phyloP scores from a whole-genome alignment of 2,329 filamentous ascomycete species.

The Byssoonygena ceratinophila region DNA sequence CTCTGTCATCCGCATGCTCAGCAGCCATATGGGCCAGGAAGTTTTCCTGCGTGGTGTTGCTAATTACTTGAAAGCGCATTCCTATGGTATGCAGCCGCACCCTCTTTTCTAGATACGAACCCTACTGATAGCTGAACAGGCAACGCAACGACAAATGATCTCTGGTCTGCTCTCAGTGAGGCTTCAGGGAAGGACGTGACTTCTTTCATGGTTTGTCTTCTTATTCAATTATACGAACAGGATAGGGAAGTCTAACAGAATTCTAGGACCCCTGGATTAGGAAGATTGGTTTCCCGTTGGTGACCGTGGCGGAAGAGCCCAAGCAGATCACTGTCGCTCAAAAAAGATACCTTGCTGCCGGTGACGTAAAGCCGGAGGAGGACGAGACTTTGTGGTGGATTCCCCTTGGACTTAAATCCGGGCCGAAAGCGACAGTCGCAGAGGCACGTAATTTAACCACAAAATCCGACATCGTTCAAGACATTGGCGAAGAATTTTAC shows the following conservation, averaged over 20 bases:
- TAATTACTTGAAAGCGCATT: slow-evolving; percentile 76
- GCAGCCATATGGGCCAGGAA: slow-evolving; percentile 75
- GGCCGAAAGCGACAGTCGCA: slow-evolving; percentile 52
- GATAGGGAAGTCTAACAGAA: slow-evolving; percentile 11
- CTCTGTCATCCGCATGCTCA: slow-evolving; percentile 93
- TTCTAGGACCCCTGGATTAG: slow-evolving; percentile 70
- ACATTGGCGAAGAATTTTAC: slow-evolving; percentile 62
- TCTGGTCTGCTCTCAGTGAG: slow-evolving; percentile 81
- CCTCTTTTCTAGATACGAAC: neutral
- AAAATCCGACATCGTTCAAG: slow-evolving; percentile 64
- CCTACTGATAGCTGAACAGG: slow-evolving; percentile 23
- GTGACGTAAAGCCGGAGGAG: slow-evolving; percentile 82
- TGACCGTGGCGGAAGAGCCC: slow-evolving; percentile 74
- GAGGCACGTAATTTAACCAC: slow-evolving; percentile 58
- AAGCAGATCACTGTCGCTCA: slow-evolving; percentile 61
- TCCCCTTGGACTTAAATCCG: slow-evolving; percentile 73
- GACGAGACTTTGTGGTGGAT: slow-evolving; percentile 94
- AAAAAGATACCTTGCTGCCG: slow-evolving; percentile 79
- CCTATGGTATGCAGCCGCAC: slow-evolving; percentile 51
- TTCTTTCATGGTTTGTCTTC: slow-evolving; percentile 57
- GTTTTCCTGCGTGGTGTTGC: slow-evolving; percentile 84
- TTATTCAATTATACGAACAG: neutral
- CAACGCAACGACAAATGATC: slow-evolving; percentile 79
- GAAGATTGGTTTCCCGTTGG: slow-evolving; percentile 86
- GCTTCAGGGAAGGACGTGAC: slow-evolving; percentile 80